These are phyloP conservation scores for Pythium grandisporangium DNA, from an alignment of 352 stramenopile genomes.

Conservation along the genomic window DNA sequence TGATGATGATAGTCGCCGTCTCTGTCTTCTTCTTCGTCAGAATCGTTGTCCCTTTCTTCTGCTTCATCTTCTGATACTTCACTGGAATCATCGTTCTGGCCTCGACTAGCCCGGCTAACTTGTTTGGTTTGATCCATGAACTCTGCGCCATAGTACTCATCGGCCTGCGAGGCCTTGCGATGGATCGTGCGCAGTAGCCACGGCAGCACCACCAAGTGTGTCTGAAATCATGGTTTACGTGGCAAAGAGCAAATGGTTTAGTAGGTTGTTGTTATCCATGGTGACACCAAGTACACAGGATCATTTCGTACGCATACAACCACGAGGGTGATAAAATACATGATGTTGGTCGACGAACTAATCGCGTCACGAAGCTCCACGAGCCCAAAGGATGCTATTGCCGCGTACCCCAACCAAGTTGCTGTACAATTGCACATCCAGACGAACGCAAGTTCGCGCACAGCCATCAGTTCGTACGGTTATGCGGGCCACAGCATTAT, in stretches of 20 bases:
- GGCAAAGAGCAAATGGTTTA: too few relatives aligned
- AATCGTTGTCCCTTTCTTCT: constrained; percentile 5
- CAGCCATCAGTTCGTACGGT: too few relatives aligned
- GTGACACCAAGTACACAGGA: too few relatives aligned
- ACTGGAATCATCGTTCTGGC: constrained; percentile 1
- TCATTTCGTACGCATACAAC: constrained; percentile 44
- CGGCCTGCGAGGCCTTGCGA: constrained; percentile 51
- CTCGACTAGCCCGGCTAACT: too few relatives aligned
- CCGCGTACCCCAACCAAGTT: constrained; percentile 49
- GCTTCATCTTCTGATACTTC: constrained; percentile 4
- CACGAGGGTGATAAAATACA: constrained; percentile 56
- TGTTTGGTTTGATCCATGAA: constrained; percentile 41
- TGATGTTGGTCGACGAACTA: constrained; percentile 39
- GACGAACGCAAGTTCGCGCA: too few relatives aligned
- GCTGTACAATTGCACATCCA: constrained; percentile 15
- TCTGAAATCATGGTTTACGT: too few relatives aligned
- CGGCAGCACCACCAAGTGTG: constrained; percentile 47
- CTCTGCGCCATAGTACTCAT: constrained; percentile 60
- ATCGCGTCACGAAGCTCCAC: constrained; percentile 47
- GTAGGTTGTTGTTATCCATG: too few relatives aligned
- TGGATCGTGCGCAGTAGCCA: constrained; percentile 63
- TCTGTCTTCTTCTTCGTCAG: constrained; percentile 11
- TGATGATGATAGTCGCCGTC: constrained; percentile 7
- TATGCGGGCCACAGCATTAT: too few relatives aligned
- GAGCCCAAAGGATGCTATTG: constrained; percentile 48